A percentile compares a stretch with the other conserved stretches of the same genome.
phyloP scores from a whole-genome alignment of 1,284 basidiomycete species.

The Trichosporon inkin region DNA sequence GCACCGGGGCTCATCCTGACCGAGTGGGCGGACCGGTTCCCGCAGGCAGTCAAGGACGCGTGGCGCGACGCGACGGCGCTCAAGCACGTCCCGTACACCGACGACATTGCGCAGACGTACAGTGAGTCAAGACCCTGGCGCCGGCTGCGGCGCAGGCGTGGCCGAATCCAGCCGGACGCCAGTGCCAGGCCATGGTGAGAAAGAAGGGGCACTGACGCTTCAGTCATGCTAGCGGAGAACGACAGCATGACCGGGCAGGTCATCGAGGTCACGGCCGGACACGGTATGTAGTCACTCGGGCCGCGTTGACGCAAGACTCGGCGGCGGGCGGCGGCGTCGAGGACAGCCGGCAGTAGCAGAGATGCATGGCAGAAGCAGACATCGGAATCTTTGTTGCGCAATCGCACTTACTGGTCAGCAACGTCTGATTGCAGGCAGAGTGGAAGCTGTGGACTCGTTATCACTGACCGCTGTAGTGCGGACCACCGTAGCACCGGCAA shows the following conservation, averaged over 20 bases:
- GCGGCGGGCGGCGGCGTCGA: neutral
- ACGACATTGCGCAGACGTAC: constrained; percentile 19
- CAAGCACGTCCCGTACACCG: constrained; percentile 16
- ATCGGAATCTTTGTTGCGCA: too few relatives aligned
- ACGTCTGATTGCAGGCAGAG: too few relatives aligned
- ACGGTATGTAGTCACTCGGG: neutral
- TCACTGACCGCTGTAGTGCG: too few relatives aligned
- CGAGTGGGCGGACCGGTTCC: constrained; percentile 27
- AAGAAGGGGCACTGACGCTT: too few relatives aligned
- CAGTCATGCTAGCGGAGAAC: constrained; percentile 15
- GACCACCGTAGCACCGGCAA: too few relatives aligned
- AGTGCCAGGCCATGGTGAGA: too few relatives aligned
- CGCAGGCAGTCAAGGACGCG: constrained; percentile 13
- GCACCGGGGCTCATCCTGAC: constrained; percentile 28
- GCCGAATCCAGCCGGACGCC: too few relatives aligned
- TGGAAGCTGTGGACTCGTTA: too few relatives aligned
- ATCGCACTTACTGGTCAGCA: too few relatives aligned
- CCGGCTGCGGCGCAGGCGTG: too few relatives aligned
- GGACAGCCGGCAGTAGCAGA: neutral
- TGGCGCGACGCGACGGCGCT: constrained; percentile 9
- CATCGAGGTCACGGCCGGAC: constrained; percentile 12
- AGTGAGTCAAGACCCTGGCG: neutral
- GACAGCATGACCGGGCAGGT: constrained; percentile 12
- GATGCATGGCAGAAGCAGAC: neutral
- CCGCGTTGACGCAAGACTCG: neutral